These are phyloP conservation scores for Trypanosoma theileri DNA, from an alignment of 208 protist species.

Conservation along the genomic window DNA sequence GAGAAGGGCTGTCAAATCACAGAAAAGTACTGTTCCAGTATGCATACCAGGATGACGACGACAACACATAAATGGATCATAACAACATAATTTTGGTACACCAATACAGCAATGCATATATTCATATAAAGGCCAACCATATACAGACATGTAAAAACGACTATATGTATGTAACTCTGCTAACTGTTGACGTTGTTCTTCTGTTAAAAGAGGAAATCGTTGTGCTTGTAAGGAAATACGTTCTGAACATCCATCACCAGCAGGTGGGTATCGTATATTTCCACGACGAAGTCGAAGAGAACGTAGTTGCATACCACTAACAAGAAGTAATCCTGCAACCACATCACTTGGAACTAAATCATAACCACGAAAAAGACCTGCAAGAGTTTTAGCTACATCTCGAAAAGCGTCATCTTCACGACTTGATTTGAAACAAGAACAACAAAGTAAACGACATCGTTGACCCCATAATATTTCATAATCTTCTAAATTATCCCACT, in stretches of 20 bases:
- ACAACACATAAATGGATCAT: constrained; percentile 74
- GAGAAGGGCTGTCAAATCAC: constrained; percentile 67
- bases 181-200: constrained; percentile 34
- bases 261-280: constrained; percentile 35
- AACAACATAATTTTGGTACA: constrained; percentile 53
- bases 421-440: constrained; percentile 28
- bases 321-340: constrained; percentile 76
- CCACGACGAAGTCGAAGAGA: constrained; percentile 30
- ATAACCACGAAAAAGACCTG: constrained; percentile 72
- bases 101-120: constrained; percentile 66
- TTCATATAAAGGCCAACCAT: constrained; percentile 76
- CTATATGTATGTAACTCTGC: constrained; percentile 61
- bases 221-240: constrained; percentile 53
- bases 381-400: constrained; percentile 63
- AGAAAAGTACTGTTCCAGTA: constrained; percentile 49
- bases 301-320: constrained; percentile 64
- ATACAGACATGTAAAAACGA: constrained; percentile 73
- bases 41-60: constrained; percentile 43
- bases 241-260: constrained; percentile 32
- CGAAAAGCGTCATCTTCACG: constrained; percentile 51
- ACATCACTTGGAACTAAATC: constrained; percentile 88
- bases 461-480: constrained; percentile 68
- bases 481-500: constrained; percentile 44
- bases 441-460: constrained; percentile 67
- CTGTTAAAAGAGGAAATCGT: constrained; percentile 37